Conservation (phyloP, 129 eudicot species). For the Flaveria ramosissima region DNA sequence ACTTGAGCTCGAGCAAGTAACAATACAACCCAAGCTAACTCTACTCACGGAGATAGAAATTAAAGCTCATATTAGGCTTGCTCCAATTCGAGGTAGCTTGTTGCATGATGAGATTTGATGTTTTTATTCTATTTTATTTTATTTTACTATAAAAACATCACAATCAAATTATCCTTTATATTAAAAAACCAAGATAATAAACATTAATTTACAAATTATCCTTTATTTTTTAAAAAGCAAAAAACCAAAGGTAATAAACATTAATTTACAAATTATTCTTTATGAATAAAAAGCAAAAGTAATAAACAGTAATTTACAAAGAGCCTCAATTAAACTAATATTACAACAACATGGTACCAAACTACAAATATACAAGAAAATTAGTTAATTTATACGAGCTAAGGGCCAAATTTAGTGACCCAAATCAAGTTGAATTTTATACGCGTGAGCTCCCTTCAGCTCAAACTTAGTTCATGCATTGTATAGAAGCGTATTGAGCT, state of each 20-base stretch:
- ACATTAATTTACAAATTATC: no score
- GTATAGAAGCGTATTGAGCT: background rate
- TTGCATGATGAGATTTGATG: background rate
- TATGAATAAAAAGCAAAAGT: no score
- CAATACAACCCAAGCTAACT: background rate
- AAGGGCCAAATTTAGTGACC: background rate
- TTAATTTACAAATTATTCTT: no score
- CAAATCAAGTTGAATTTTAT: background rate
- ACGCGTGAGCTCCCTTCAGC: background rate
- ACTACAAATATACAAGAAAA: background rate
- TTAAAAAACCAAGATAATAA: background rate
- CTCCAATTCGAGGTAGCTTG: background rate
- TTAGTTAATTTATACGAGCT: no score
- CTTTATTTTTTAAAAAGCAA: no score
- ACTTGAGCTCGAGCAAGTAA: background rate
- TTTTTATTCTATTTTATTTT: background rate
- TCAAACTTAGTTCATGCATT: background rate
- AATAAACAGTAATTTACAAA: no score
- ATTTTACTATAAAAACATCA: no score
- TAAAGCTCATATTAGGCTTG: background rate
- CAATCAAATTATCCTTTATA: background rate
- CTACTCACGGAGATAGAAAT: background rate
- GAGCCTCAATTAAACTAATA: background rate
- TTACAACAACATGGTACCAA: background rate
- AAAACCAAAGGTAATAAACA: no score